phyloP scores from a whole-genome alignment of 176 grass and related monocot species.

The maize (Zea mays) region DNA sequence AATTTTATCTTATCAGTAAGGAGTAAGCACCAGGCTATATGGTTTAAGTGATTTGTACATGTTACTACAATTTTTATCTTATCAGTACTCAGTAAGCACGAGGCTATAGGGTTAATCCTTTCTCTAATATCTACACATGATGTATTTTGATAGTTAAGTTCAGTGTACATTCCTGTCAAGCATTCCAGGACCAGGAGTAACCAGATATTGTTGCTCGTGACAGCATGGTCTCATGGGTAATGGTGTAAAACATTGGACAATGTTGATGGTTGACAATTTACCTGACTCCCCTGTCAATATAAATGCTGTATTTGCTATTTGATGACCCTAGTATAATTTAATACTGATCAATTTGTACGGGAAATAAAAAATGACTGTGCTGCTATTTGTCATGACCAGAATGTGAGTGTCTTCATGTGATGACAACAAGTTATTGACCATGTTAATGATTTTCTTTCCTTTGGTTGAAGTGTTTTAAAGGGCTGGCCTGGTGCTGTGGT shows the following conservation, averaged over 20 bases:
- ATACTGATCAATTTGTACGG: background rate
- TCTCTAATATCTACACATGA: background rate
- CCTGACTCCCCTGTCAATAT: background rate
- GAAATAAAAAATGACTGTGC: background rate
- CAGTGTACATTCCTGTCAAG: background rate
- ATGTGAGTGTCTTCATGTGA: background rate
- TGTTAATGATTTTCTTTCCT: background rate
- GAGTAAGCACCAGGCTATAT: background rate
- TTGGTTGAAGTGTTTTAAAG: background rate
- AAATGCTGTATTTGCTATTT: background rate
- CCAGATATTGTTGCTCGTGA: background rate
- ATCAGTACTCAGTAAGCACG: background rate
- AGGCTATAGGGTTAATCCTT: background rate
- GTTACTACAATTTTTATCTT: background rate
- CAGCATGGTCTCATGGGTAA: background rate
- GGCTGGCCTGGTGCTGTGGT: too few relatives aligned
- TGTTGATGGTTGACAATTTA: background rate
- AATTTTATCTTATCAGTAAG: slow-evolving; percentile 3
- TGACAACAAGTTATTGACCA: background rate
- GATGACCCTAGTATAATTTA: background rate
- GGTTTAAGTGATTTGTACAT: background rate
- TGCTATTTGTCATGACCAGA: background rate
- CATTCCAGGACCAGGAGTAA: background rate
- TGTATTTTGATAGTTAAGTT: background rate
- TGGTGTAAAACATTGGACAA: background rate